A percentile compares a stretch with the other conserved stretches of the same genome.
Evolutionary conservation across 2,329 filamentous ascomycete genomes (phyloP).

Genomic region (Alternaria incomplexa): DNA sequence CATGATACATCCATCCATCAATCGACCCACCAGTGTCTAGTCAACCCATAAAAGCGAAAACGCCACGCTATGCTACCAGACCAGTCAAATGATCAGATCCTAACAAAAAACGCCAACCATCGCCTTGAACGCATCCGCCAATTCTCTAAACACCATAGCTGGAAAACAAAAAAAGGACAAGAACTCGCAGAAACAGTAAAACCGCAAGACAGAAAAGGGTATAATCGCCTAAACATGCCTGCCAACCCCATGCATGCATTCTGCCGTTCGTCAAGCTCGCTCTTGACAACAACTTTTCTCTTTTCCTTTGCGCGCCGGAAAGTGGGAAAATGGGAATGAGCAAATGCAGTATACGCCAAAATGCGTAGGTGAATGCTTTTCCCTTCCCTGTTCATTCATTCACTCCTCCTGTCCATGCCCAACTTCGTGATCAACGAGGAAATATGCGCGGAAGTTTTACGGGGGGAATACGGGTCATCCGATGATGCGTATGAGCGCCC

Average conservation of each 20-base stretch:
- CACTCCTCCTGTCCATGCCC: neutral
- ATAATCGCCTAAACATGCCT: neutral
- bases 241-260: neutral
- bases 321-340: neutral
- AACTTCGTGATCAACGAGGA: neutral
- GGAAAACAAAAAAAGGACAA: neutral
- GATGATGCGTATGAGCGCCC: neutral
- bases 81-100: neutral
- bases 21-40: neutral
- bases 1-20: neutral
- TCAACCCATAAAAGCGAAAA: neutral
- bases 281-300: neutral
- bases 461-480: neutral
- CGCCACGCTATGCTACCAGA: conserved; percentile 5
- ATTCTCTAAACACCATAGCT: neutral
- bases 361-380: neutral
- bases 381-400: neutral
- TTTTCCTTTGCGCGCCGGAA: neutral
- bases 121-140: neutral
- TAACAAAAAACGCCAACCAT: neutral
- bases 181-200: neutral
- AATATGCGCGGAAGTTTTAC: neutral
- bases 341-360: neutral
- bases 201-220: neutral
- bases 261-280: neutral